Evolutionary conservation across 805 yeast species (phyloP), one percentile per base, ranked within the genome.

Genomic region (Hanseniaspora lindneri): DNA sequence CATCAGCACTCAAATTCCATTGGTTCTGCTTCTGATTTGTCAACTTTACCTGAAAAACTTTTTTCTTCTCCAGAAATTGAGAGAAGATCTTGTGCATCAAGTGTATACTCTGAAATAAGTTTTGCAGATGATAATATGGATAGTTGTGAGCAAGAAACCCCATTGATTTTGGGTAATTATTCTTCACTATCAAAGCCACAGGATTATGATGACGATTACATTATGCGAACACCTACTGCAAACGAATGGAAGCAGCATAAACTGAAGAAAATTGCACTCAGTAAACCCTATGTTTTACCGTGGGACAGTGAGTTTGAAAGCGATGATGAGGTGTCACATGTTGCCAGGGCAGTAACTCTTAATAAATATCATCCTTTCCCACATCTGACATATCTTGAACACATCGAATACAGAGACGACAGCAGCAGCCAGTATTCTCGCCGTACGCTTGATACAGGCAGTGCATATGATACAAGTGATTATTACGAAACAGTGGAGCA

Each of bases 11-110:
- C 39, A 17, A 36, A 27, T 13, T 46, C 49, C 8, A 39, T 46
- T 10, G 25, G 25, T 9, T 39, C 39, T 6, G 41, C 29, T 36
- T 46, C 49, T 20, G 49, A 46, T 39, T 29, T 46, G 33, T 46
- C 49, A 3, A 46, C 49, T 2, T 19, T 46, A 10, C 43, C 49
- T 10, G 49, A 46, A 39, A 46, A 46, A 9, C 17, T 46, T 3
- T 46, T 39, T 25, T 46, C 49, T 2, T 46, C 49, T 7, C 49
- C 49, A n/a, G 49, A 46, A 32, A 32, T 46, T 30, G 41, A 46
- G 9, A 39, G 28, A n/a, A 24, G 19, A 30, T 46, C 49, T 7
- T 46, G 21, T 1, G 43, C 49, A 7, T 46, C 49, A 7, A 46
- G 49, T 29, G 49, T 46, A 1, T 46, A 46, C 23, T 46, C 49